Conservation (phyloP, 805 yeast genomes). For the Nakazawaea populi region DNA sequence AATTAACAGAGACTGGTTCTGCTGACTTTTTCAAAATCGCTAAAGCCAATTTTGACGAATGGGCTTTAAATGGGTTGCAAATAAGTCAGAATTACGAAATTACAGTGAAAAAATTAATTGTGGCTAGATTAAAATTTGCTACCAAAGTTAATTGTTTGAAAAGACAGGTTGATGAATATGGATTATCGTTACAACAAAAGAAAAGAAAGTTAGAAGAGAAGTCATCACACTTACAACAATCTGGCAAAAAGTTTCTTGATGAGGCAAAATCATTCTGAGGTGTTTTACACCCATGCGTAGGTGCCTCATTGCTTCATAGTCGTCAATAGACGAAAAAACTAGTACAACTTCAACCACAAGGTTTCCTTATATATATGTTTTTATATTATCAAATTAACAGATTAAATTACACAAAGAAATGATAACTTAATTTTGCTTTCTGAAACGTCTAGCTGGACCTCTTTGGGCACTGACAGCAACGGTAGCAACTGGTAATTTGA, state of each 20-base stretch:
- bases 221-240: slow-evolving; percentile 29
- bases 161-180: slow-evolving; percentile 30
- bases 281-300: no score
- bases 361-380: not conserved
- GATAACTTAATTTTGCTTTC: slow-evolving; percentile 69
- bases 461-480: slow-evolving; percentile 86
- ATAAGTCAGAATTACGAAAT: slow-evolving; percentile 27
- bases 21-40: slow-evolving; percentile 16
- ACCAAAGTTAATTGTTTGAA: slow-evolving; percentile 26
- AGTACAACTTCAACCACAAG: not conserved
- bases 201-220: slow-evolving; percentile 28
- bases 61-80: slow-evolving; percentile 31
- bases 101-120: slow-evolving; percentile 29
- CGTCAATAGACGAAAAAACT: no score
- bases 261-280: slow-evolving; percentile 14
- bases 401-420: not conserved
- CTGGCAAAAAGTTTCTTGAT: slow-evolving; percentile 34
- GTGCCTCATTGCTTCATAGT: no score
- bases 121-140: slow-evolving; percentile 16
- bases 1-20: not conserved
- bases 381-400: slow-evolving; percentile 3
- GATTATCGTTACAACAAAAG: slow-evolving; percentile 24
- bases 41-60: slow-evolving; percentile 21
- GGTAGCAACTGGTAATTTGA: slow-evolving; percentile 81
- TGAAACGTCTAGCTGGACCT: slow-evolving; percentile 82